A percentile compares a stretch with the other conserved stretches of the same genome.
phyloP scores from a whole-genome alignment of 768 basidiomycete genomes.

The Leccinum obscurum region DNA sequence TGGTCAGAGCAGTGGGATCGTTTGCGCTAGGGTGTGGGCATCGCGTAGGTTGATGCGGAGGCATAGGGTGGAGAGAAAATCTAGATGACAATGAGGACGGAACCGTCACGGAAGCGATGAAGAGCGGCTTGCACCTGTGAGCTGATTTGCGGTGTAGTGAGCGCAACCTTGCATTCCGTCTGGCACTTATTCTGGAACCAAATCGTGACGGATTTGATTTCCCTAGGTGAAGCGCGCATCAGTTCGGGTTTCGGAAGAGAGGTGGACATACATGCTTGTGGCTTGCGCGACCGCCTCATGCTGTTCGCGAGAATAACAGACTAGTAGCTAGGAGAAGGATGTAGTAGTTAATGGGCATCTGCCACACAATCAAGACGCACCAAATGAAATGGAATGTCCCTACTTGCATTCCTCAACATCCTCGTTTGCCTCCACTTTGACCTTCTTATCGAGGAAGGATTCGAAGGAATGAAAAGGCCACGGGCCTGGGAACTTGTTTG shows the following conservation, averaged over 20 bases:
- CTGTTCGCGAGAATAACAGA: conserved; percentile 48
- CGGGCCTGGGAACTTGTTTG: conserved; percentile 44
- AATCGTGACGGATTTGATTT: conserved; percentile 37
- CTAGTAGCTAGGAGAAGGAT: conserved; percentile 8
- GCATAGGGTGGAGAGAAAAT: conserved; percentile 17
- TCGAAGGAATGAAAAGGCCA: conserved; percentile 46
- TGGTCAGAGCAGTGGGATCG: conserved; percentile 27
- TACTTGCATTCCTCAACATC: conserved; percentile 6
- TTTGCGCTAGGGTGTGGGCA: conserved; percentile 25
- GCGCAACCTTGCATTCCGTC: conserved; percentile 39
- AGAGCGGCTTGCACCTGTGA: conserved; percentile 15
- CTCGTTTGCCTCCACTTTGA: conserved; percentile 18
- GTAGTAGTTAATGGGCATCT: background rate
- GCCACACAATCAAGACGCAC: background rate
- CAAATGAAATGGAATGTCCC: background rate
- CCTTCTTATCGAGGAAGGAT: conserved; percentile 61
- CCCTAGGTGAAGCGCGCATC: conserved; percentile 20
- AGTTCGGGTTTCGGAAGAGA: conserved; percentile 4
- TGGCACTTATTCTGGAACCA: conserved; percentile 39
- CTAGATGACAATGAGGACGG: conserved; percentile 11
- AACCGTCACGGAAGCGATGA: conserved; percentile 6
- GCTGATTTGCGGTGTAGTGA: conserved; percentile 35
- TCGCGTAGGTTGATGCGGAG: conserved; percentile 21
- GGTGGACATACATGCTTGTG: conserved; percentile 57
- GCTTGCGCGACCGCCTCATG: conserved; percentile 61